Base-by-base conservation (phyloP, 2,329 filamentous ascomycete species). In the Trichoderma sp. region DNA sequence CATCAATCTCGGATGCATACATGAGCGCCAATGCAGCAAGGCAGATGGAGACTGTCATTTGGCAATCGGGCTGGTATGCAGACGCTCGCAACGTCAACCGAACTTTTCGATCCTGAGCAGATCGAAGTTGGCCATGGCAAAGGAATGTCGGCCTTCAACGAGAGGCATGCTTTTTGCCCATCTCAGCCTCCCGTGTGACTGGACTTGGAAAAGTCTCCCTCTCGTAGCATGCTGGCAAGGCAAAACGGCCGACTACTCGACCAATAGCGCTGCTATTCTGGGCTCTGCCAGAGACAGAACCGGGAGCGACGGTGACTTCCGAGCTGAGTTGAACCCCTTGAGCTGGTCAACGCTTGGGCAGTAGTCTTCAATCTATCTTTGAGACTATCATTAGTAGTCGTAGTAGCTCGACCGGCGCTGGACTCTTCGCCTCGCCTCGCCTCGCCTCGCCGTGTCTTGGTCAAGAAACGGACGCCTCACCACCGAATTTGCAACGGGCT, bases 311-410 rank as follows among this genome's bases (percentile, higher is more conserved):
- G 21, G 53, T 33, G 55, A 24, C 68, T 65, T 58, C 68, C 61
- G 61, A 60, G 61, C 60, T 69, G 68, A 64, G 47, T 47, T 47
- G 68, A 69, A 29, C 33, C 59, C 59, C n/a, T 33, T 33, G 13
- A 33, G 40, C 43, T 56, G 47, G 65, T 19, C 53, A 49, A 47
- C 37, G 14, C 21, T 52, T 19, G 35, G 5, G 31, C 33, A 52
- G 37, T 63, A 52, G 67, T 59, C 52, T 24, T 35, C 58, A 69
- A 31, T 58, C 67, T 53, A 59, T 64, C 40, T 57, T 27, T 59
- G 56, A 56, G 43, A 29, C 61, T 60, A 43, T 16, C 16, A 19
- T 16, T 19, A 65, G 61, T 55, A 43, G 37, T 43, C 6, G 37
- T 43, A 65, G 61, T 55, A 24, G 37, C 52, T 33, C 27, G 31